phyloP scores from a whole-genome alignment of 2,329 filamentous ascomycete species.

The Celoporthe dispersa region DNA sequence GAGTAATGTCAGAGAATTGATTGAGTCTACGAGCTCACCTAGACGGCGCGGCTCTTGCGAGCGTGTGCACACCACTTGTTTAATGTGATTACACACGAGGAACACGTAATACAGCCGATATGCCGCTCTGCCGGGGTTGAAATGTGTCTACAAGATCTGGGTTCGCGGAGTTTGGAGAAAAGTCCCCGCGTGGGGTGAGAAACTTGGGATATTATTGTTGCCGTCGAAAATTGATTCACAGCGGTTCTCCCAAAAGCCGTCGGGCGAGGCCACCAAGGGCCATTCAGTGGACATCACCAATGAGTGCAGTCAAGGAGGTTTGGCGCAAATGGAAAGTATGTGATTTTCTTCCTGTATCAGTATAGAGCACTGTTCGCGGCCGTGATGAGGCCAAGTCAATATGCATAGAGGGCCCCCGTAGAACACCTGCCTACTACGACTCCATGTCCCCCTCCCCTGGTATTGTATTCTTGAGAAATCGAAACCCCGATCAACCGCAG shows the following conservation, averaged over 20 bases:
- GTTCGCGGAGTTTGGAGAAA: not conserved
- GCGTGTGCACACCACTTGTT: not conserved
- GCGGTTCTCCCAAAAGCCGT: not conserved
- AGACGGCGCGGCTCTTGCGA: not conserved
- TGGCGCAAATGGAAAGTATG: not conserved
- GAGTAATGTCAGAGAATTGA: not conserved
- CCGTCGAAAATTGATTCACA: not conserved
- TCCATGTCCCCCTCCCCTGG: not conserved
- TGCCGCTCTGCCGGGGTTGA: not conserved
- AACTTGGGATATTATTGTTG: not conserved
- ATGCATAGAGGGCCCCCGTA: not conserved
- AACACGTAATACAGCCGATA: not conserved
- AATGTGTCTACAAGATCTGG: not conserved
- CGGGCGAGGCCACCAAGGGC: not conserved
- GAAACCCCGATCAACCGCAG: not conserved
- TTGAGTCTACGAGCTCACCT: not conserved
- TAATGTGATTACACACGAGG: not conserved
- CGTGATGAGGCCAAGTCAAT: not conserved
- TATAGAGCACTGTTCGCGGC: conserved; percentile 8
- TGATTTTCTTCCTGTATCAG: not conserved
- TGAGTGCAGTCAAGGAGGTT: not conserved
- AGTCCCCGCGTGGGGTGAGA: not conserved
- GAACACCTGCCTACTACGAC: conserved; percentile 1
- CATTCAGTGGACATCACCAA: not conserved
- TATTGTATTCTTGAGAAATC: not conserved